Conservation (phyloP, 352 stramenopile species). For the Pythium phragmitis region DNA sequence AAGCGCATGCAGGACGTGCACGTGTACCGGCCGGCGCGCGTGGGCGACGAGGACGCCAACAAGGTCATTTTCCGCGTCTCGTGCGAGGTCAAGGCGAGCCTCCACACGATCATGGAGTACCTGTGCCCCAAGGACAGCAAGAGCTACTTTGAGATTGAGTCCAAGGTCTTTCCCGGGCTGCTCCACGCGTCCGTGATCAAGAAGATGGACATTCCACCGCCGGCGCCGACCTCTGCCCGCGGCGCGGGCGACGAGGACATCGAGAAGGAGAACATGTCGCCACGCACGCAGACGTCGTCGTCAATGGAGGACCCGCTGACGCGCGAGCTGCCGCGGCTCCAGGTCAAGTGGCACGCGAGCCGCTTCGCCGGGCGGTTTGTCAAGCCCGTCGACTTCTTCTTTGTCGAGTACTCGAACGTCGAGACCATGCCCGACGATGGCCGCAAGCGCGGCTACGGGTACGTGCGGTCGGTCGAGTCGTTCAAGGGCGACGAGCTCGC, state of each 20-base stretch:
- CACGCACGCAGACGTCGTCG: constrained; percentile 43
- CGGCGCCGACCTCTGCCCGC: constrained; percentile 6
- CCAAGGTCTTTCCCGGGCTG: constrained; percentile 76
- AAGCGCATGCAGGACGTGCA: constrained; percentile 85
- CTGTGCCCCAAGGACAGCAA: constrained; percentile 63
- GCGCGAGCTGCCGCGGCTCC: constrained; percentile 60
- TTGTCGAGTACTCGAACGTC: constrained; percentile 85
- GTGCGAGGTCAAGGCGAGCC: constrained; percentile 78
- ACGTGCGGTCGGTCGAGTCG: constrained; percentile 77
- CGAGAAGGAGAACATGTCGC: constrained; percentile 27
- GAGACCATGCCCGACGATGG: constrained; percentile 59
- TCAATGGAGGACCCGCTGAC: constrained; percentile 33
- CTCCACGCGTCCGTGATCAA: constrained; percentile 81
- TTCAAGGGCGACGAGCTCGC: constrained; percentile 82
- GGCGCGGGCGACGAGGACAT: constrained; percentile 1
- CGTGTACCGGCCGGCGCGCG: constrained; percentile 56
- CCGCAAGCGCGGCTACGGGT: constrained; percentile 67
- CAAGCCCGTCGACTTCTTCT: constrained; percentile 86
- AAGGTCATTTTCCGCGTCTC: constrained; percentile 85
- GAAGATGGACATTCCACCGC: constrained; percentile 59
- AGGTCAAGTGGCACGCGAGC: constrained; percentile 87
- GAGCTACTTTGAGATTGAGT: constrained; percentile 80
- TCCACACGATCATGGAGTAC: constrained; percentile 82
- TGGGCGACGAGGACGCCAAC: constrained; percentile 45
- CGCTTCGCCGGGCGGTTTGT: constrained; percentile 79